Evolutionary conservation across 805 yeast genomes (phyloP), one percentile per base, ranked within the genome.

Genomic region (Yarrowia sp.): DNA sequence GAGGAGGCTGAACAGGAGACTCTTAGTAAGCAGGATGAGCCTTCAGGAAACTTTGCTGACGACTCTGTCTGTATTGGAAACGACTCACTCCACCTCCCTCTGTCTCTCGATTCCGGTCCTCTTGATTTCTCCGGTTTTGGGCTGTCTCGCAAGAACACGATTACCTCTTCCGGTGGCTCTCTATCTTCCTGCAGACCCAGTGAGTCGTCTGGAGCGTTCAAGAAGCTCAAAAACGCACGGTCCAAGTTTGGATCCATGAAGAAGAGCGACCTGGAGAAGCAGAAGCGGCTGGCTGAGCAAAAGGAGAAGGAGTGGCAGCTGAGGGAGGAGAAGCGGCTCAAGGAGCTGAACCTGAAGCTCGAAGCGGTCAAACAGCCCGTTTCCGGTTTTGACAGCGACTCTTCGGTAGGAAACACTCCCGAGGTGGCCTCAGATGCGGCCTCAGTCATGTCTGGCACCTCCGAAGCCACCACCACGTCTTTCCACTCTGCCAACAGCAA

Each of bases 121-220:
- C 53, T 60, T 3, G 66, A 60, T 20, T 60, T 60, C 9, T 63
- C 67, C 19, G 58, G 47, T 0, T 39, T 64, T 6, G 52, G 50
- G 9, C 49, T 64, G 20, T 39, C 42, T 2, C 58, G 67, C 3
- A 64, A 64, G 15, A 64, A 64, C 67, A 64, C 67, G 30, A 64
- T 64, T 39, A 52, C 50, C 7, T 64, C 67, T 6, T 64, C 67
- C 14, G 49, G 52, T 14, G 49, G 38, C 10, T 40, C 47, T 7
- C 36, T 42, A 1, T 12, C 40, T n/a, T 40, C 61, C 12, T 20
- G 44, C 17, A 39, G 60, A 15, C 67, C 67, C 50, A n/a, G 34
- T 6, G 67, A 64, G 67, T 64, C 67, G 7, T 33, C 60, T 15
- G 58, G 55, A 13, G 60, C 60, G 33, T 64, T 64, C 67, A 49